Conservation (phyloP, 257 asterid species). For the Nicotiana noctiflora region DNA sequence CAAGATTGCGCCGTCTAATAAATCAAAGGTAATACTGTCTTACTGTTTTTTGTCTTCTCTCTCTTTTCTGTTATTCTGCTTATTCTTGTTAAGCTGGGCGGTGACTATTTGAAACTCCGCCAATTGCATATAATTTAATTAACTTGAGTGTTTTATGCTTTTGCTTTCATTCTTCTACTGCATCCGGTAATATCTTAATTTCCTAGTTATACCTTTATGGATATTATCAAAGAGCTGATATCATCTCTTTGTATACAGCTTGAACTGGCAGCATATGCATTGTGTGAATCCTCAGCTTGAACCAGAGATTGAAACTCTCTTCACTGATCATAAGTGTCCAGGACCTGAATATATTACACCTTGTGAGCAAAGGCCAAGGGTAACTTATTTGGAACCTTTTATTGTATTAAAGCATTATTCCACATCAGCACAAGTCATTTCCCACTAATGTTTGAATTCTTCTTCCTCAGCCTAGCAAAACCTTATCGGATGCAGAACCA, state of each 20-base stretch:
- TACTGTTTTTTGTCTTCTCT: neutral
- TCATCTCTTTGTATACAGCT: slow-evolving; percentile 36
- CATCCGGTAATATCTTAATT: neutral
- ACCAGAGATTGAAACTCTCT: slow-evolving; percentile 53
- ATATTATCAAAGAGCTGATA: slow-evolving; percentile 10
- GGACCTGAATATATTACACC: slow-evolving; percentile 34
- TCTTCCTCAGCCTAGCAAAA: slow-evolving; percentile 24
- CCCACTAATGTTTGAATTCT: neutral
- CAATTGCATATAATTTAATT: neutral
- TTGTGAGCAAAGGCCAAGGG: slow-evolving; percentile 24
- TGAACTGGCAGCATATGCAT: slow-evolving; percentile 82
- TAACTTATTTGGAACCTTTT: slow-evolving; percentile 5
- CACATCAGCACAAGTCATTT: neutral
- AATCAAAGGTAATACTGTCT: slow-evolving; percentile 55
- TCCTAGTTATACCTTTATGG: neutral
- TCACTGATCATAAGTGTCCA: slow-evolving; percentile 63
- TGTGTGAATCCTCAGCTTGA: slow-evolving; percentile 56
- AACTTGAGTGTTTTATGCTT: neutral
- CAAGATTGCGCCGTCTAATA: slow-evolving; percentile 66
- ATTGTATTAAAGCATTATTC: neutral
- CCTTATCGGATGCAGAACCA: slow-evolving; percentile 6
- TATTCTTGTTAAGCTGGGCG: neutral
- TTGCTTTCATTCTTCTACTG: neutral
- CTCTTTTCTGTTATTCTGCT: neutral
- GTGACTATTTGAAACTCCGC: neutral